phyloP scores from a whole-genome alignment of 1,139 yeast species.

The Magnusiomyces sp. region DNA sequence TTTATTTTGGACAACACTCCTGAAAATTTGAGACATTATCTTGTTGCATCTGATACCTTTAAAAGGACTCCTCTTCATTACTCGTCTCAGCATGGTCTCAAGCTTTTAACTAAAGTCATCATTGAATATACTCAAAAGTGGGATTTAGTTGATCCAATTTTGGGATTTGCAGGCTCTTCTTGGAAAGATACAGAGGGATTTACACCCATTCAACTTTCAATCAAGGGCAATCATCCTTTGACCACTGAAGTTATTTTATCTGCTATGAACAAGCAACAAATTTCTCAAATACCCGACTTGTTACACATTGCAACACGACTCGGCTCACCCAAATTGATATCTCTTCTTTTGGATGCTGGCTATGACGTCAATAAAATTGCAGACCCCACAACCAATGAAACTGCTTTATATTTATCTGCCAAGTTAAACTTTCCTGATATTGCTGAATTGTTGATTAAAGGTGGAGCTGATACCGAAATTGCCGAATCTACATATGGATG shows the following conservation, averaged over 20 bases:
- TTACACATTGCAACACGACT: conserved; percentile 57
- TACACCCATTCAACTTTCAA: conserved; percentile 78
- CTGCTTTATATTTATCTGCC: conserved; percentile 73
- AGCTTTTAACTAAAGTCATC: conserved; percentile 50
- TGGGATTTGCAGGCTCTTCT: conserved; percentile 29
- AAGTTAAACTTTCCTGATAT: conserved; percentile 51
- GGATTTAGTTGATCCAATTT: conserved; percentile 36
- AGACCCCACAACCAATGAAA: conserved; percentile 51
- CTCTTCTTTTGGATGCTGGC: conserved; percentile 48
- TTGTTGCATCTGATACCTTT: conserved; percentile 65
- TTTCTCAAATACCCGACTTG: conserved; percentile 30
- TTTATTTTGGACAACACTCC: conserved; percentile 48
- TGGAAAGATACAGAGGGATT: conserved; percentile 85
- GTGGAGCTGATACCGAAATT: conserved; percentile 65
- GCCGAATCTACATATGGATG: conserved; percentile 79
- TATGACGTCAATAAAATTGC: conserved; percentile 60
- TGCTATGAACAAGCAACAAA: conserved; percentile 25
- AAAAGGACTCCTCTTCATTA: conserved; percentile 84
- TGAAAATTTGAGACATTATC: conserved; percentile 42
- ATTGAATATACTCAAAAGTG: conserved; percentile 46
- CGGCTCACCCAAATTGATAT: conserved; percentile 50
- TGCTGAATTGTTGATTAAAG: conserved; percentile 45
- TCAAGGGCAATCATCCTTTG: conserved; percentile 72
- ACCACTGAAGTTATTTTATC: conserved; percentile 59
- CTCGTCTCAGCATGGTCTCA: conserved; percentile 80